These are phyloP conservation scores for Blastocystis sp. DNA, from an alignment of 352 stramenopile species.

Conservation along the genomic window DNA sequence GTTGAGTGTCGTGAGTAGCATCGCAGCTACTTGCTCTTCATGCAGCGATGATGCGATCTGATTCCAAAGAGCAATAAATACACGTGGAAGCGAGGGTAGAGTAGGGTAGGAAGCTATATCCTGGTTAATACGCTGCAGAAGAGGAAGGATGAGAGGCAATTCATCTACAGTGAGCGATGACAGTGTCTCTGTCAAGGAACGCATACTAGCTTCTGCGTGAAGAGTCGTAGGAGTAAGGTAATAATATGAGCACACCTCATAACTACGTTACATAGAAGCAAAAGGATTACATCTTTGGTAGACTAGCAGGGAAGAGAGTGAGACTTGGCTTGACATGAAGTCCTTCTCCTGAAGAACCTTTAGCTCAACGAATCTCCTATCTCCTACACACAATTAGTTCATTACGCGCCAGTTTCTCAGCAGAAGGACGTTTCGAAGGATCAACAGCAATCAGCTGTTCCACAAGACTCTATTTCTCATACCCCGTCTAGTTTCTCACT, in stretches of 20 bases:
- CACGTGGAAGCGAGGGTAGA: background rate
- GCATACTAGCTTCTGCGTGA: background rate
- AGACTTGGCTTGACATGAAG: constrained; percentile 32
- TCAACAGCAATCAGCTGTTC: background rate
- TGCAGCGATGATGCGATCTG: background rate
- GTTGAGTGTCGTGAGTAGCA: background rate
- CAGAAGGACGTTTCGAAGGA: background rate
- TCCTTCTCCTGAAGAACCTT: background rate
- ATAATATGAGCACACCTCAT: constrained; percentile 6
- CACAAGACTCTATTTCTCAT: background rate
- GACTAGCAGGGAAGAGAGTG: background rate
- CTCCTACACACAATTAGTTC: background rate
- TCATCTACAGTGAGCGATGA: constrained; percentile 29
- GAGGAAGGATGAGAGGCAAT: constrained; percentile 29
- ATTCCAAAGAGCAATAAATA: constrained; percentile 25
- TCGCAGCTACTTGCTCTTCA: constrained; percentile 7
- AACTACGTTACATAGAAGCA: background rate
- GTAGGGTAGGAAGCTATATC: background rate
- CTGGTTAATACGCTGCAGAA: constrained; percentile 4
- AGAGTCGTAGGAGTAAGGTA: background rate
- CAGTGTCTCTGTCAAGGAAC: background rate
- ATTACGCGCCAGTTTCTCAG: background rate
- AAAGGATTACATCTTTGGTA: background rate
- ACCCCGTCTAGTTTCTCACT: background rate
- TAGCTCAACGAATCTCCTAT: background rate